Percentiles rank a stretch among this genome's conserved stretches.
Conservation (phyloP, 1,284 basidiomycete genomes). For the Ganoderma boninense region DNA sequence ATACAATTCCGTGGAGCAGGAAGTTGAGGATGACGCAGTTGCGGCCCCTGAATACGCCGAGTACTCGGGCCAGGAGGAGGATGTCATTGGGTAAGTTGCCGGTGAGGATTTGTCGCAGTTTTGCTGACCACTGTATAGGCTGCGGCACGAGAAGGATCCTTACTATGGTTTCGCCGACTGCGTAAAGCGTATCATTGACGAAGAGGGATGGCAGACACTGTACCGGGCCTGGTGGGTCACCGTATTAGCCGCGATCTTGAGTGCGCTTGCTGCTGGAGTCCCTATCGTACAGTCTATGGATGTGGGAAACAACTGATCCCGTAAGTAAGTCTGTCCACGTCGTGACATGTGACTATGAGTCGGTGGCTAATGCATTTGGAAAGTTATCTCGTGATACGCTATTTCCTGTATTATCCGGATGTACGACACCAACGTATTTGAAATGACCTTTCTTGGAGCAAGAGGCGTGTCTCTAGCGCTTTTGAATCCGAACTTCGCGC, state of each 20-base stretch:
- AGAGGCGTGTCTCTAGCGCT: not conserved
- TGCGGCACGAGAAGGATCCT: constrained; percentile 88
- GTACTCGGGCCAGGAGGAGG: constrained; percentile 82
- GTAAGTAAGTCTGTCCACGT: constrained; percentile 5
- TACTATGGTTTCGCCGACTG: constrained; percentile 85
- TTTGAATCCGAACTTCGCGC: not conserved
- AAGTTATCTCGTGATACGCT: not conserved
- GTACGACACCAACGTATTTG: constrained; percentile 4
- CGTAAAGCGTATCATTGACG: constrained; percentile 80
- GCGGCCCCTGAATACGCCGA: constrained; percentile 71
- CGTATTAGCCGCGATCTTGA: constrained; percentile 68
- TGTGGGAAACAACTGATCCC: constrained; percentile 6
- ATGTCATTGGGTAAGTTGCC: constrained; percentile 80
- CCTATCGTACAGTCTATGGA: constrained; percentile 23
- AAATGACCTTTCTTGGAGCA: not conserved
- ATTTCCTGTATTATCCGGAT: constrained; percentile 4
- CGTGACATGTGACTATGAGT: not conserved
- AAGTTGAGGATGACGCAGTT: constrained; percentile 71
- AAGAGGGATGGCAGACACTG: constrained; percentile 82
- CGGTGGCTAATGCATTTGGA: constrained; percentile 3
- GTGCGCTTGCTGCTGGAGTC: constrained; percentile 63
- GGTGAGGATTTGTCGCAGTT: not conserved
- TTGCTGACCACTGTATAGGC: constrained; percentile 45
- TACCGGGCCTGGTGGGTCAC: constrained; percentile 93
- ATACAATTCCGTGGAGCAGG: constrained; percentile 75